Percentiles rank a stretch among this genome's conserved stretches.
Evolutionary conservation across 345 rosid genomes (phyloP).

Genomic region (Salix dunnii): DNA sequence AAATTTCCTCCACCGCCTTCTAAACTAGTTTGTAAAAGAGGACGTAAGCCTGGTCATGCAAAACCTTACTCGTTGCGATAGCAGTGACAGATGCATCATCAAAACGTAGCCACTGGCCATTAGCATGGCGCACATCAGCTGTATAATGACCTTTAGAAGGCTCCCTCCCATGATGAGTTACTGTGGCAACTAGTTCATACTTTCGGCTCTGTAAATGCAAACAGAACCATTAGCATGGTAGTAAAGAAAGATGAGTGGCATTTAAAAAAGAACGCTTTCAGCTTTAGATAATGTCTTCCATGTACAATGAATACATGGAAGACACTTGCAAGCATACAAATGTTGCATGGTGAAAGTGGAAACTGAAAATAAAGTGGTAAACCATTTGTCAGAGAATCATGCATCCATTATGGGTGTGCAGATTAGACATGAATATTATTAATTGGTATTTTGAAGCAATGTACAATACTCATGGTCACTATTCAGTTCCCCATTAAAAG

Average conservation of each 20-base stretch:
- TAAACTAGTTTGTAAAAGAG: constrained; percentile 83
- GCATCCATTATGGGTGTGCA: not conserved
- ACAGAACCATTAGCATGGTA: not conserved
- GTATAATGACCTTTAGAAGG: constrained; percentile 95
- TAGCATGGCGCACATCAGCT: constrained; percentile 63
- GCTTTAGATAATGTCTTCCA: not conserved
- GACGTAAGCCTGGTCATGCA: constrained; percentile 92
- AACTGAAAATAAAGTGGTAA: not conserved
- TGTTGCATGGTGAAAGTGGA: not conserved
- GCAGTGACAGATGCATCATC: constrained; percentile 77
- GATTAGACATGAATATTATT: not conserved
- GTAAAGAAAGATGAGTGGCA: not conserved
- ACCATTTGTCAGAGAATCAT: not conserved
- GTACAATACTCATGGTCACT: not conserved
- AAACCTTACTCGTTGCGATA: constrained; percentile 58
- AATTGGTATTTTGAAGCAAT: not conserved
- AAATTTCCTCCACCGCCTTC: constrained; percentile 10
- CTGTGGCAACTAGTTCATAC: constrained; percentile 85
- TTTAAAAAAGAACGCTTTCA: not conserved
- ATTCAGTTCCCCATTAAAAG: not conserved
- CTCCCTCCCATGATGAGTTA: constrained; percentile 91
- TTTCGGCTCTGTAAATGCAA: constrained; percentile 55
- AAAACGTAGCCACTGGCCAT: constrained; percentile 76
- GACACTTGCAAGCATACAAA: not conserved
- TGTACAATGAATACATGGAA: not conserved